phyloP scores from a whole-genome alignment of 2,329 filamentous ascomycete genomes.

The Cyphellophora europaea region DNA sequence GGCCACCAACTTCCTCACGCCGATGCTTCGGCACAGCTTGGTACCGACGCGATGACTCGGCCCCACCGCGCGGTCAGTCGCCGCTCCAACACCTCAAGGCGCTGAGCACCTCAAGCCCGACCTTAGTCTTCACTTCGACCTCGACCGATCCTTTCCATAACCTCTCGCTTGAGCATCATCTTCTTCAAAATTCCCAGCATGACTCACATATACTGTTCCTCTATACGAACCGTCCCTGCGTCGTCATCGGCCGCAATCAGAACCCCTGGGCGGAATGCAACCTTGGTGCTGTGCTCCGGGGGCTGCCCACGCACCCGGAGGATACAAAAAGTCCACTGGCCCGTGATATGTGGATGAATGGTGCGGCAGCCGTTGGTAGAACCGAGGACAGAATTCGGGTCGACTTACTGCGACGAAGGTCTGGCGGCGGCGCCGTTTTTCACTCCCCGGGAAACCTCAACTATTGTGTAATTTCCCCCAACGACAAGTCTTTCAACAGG shows the following conservation, averaged over 20 bases:
- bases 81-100: no score
- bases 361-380: slow-evolving; percentile 27
- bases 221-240: slow-evolving; percentile 77
- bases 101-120: no score
- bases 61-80: no score
- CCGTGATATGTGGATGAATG: no score
- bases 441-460: slow-evolving; percentile 92
- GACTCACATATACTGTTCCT: slow-evolving; percentile 73
- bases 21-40: no score
- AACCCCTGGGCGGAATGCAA: slow-evolving; percentile 95
- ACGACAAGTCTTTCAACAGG: slow-evolving; percentile 60
- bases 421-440: slow-evolving; percentile 87
- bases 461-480: slow-evolving; percentile 82
- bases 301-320: slow-evolving; percentile 20
- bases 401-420: slow-evolving; percentile 69
- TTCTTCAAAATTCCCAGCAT: slow-evolving; percentile 64
- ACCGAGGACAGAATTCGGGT: slow-evolving; percentile 24
- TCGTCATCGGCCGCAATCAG: slow-evolving; percentile 92
- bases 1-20: no score
- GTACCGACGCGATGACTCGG: no score
- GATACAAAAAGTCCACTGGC: neutral
- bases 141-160: slow-evolving; percentile 75
- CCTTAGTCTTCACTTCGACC: slow-evolving; percentile 65
- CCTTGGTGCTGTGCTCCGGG: slow-evolving; percentile 49
- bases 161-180: slow-evolving; percentile 85